Percentiles rank a stretch among this genome's conserved stretches.
These are phyloP conservation scores for Fusarium marasasianum DNA, from an alignment of 2,329 filamentous ascomycete species.

Conservation along the genomic window DNA sequence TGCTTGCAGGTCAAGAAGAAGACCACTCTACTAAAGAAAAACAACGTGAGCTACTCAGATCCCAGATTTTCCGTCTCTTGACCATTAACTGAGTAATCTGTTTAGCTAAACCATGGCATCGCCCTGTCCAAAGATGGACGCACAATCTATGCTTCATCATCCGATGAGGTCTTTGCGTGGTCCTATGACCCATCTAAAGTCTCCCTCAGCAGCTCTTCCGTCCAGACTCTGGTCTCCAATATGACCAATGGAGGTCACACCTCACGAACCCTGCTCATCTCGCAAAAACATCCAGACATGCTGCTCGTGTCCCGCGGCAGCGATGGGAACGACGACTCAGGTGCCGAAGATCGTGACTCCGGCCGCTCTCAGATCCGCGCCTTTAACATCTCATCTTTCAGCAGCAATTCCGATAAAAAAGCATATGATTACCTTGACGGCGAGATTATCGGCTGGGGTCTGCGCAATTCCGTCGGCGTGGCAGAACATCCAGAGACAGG, in stretches of 20 bases:
- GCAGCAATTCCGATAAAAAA: constrained; percentile 24
- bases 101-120: constrained; percentile 65
- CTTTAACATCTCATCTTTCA: constrained; percentile 53
- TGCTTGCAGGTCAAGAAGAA: constrained; percentile 52
- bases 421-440: constrained; percentile 61
- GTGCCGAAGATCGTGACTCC: constrained; percentile 59
- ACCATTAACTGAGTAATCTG: background rate
- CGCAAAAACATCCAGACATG: constrained; percentile 61
- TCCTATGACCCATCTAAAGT: constrained; percentile 65
- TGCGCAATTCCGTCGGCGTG: constrained; percentile 77
- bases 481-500: constrained; percentile 66
- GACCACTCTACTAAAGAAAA: constrained; percentile 50
- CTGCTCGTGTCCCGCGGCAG: constrained; percentile 75
- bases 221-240: constrained; percentile 64
- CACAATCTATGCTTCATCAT: constrained; percentile 67
- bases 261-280: constrained; percentile 73
- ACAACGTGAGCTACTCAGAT: constrained; percentile 43
- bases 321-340: constrained; percentile 68
- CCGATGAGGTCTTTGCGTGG: constrained; percentile 70
- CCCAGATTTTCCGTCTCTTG: background rate
- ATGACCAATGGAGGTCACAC: constrained; percentile 72
- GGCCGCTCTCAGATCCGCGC: constrained; percentile 74
- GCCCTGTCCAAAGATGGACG: constrained; percentile 63
- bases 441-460: constrained; percentile 69
- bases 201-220: constrained; percentile 53